Percentiles rank a stretch among this genome's conserved stretches.
Conservation (phyloP, 768 basidiomycete species). For the Suillus ampliporus region DNA sequence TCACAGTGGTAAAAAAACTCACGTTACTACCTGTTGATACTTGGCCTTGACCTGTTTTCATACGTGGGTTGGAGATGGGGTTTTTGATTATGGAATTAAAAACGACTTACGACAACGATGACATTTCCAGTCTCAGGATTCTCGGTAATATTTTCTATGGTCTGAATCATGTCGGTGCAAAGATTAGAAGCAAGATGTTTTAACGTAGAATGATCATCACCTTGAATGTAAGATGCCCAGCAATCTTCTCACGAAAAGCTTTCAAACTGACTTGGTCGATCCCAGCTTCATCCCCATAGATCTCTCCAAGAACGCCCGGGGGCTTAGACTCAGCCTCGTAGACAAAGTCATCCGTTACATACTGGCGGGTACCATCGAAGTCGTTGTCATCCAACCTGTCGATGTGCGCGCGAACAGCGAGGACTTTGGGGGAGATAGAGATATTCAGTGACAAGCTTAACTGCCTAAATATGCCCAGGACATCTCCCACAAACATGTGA, state of each 20-base stretch:
- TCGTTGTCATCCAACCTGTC: too few species aligned
- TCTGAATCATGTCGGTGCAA: background rate
- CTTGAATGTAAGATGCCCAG: background rate
- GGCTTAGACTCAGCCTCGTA: background rate
- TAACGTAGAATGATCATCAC: background rate
- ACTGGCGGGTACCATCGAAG: too few species aligned
- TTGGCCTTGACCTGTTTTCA: background rate
- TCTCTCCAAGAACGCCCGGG: background rate
- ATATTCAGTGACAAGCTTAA: too few species aligned
- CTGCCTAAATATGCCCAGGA: too few species aligned
- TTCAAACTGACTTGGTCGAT: background rate
- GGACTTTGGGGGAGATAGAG: too few species aligned
- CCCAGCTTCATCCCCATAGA: background rate
- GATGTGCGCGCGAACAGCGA: too few species aligned
- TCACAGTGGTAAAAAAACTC: background rate
- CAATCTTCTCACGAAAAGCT: background rate
- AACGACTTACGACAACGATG: too few species aligned
- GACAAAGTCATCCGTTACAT: too few species aligned
- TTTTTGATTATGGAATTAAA: background rate
- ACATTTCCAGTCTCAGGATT: background rate
- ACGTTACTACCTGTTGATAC: background rate
- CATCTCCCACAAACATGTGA: too few species aligned
- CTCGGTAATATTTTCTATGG: background rate
- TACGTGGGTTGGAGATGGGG: background rate
- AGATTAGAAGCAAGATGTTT: background rate